Base-by-base conservation (phyloP, 2,329 filamentous ascomycete genomes). In the Fusarium pseudoanthophilum region DNA sequence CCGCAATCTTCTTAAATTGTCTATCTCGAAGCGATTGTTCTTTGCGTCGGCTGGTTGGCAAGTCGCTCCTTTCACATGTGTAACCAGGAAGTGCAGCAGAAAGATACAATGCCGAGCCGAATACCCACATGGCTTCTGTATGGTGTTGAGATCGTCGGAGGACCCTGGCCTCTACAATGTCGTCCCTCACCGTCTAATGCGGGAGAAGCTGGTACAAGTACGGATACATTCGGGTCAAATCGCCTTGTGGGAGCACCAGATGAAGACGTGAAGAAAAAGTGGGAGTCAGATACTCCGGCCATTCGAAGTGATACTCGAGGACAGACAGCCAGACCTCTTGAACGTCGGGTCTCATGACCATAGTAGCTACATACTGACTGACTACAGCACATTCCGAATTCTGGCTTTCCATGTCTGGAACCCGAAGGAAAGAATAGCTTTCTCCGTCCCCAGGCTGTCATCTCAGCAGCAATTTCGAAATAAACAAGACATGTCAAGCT, bases 101-200 rank as follows among this genome's bases (percentile, higher is more conserved):
- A 51, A 67, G 32, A 40, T 20, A 20, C 26, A 28, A 49, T 28
- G 36, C 52, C 52, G 46, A 72, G 53, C 48, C 67, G 43, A 60
- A 72, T 57, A 59, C 64, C 71, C 71, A 74, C 71, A 65, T 56
- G 51, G 60, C 48, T 55, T 72, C 63, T 53, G 30, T 14, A 34
- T 67, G 45, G 45, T 68, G 53, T 60, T 60, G 58, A 65, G 71
- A 73, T 67, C 53, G 60, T 45, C 55, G 46, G 64, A 58, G 52
- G 64, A 60, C 51, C 69, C 53, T 48, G 48, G 60, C 32, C 42
- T 73, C 67, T 57, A 59, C 51, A 43, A 53, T 42, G 56, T 60
- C 55, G 63, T 48, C 57, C 42, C 64, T 74, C 57, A 72, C 72
- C 68, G 56, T 74, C 71, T 60, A 55, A 61, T 66, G 65, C 48